Evolutionary conservation across 371 early-diverging fungal species (phyloP).

Genomic region (Dichotomocladium elegans): DNA sequence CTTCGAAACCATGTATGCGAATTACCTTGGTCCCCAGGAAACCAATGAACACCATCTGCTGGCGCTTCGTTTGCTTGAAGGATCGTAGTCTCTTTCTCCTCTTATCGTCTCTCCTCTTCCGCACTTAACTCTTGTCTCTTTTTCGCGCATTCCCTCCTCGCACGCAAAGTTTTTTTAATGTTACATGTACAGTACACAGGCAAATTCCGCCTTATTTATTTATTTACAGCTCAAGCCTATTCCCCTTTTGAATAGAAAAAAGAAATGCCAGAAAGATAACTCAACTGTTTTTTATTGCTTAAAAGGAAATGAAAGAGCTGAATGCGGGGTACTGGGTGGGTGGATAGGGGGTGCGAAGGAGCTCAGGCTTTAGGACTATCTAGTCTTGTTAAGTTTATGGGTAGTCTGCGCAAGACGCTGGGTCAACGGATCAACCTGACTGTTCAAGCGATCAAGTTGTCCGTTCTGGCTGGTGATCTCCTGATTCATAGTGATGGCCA

Average conservation of each 20-base stretch:
- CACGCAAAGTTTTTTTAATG: no score
- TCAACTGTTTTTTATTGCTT: background rate
- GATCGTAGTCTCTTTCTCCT: background rate
- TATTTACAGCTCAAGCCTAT: background rate
- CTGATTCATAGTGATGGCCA: slow-evolving; percentile 68
- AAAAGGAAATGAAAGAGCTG: background rate
- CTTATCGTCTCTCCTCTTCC: background rate
- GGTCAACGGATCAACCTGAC: slow-evolving; percentile 42
- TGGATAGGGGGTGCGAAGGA: no score
- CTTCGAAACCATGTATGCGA: slow-evolving; percentile 6
- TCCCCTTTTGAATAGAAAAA: no score
- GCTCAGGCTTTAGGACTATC: no score
- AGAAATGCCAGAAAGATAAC: no score
- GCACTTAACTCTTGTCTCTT: background rate
- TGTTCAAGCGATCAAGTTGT: slow-evolving; percentile 21
- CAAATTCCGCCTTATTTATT: no score
- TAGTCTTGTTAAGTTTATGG: slow-evolving; percentile 43
- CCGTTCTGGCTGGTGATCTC: slow-evolving; percentile 74
- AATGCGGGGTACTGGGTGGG: no score
- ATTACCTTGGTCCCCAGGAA: slow-evolving; percentile 1
- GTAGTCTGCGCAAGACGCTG: slow-evolving; percentile 39
- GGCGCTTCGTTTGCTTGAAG: slow-evolving; percentile 9
- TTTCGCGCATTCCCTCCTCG: no score
- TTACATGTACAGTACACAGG: no score
- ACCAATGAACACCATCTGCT: slow-evolving; percentile 5